These are phyloP conservation scores for Adenanthera pavonina DNA, from an alignment of 306 rosid genomes.

Conservation along the genomic window DNA sequence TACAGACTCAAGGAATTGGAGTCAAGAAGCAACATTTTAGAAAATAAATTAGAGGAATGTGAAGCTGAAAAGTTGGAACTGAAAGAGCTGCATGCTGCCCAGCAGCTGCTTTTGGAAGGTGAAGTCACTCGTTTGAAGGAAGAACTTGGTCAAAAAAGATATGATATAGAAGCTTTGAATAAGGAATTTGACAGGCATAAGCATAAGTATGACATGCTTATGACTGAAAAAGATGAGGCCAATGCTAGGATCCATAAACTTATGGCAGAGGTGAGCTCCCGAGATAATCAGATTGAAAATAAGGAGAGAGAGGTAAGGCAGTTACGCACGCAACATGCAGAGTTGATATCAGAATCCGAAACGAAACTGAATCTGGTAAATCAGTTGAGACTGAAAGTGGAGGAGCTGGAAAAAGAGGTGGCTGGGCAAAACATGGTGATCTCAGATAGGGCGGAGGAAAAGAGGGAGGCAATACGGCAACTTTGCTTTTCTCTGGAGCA, in stretches of 20 bases:
- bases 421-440: constrained; percentile 57
- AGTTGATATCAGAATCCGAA: constrained; percentile 51
- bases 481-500: constrained; percentile 79
- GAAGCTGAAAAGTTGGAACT: constrained; percentile 61
- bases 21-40: not conserved
- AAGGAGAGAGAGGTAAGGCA: constrained; percentile 47
- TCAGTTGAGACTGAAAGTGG: constrained; percentile 61
- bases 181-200: constrained; percentile 59
- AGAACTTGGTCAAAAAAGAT: constrained; percentile 52
- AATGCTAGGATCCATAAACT: constrained; percentile 52
- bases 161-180: constrained; percentile 54
- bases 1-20: constrained; percentile 2
- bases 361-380: constrained; percentile 40
- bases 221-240: constrained; percentile 61
- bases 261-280: constrained; percentile 53
- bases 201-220: constrained; percentile 59
- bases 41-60: constrained; percentile 25
- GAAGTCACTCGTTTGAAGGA: constrained; percentile 58
- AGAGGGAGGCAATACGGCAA: constrained; percentile 85
- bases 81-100: constrained; percentile 46
- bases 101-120: constrained; percentile 52
- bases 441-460: constrained; percentile 69
- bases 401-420: constrained; percentile 63
- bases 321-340: constrained; percentile 40
- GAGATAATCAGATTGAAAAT: constrained; percentile 53